Evolutionary conservation across 306 rosid genomes (phyloP).

Genomic region (Malus domestica): DNA sequence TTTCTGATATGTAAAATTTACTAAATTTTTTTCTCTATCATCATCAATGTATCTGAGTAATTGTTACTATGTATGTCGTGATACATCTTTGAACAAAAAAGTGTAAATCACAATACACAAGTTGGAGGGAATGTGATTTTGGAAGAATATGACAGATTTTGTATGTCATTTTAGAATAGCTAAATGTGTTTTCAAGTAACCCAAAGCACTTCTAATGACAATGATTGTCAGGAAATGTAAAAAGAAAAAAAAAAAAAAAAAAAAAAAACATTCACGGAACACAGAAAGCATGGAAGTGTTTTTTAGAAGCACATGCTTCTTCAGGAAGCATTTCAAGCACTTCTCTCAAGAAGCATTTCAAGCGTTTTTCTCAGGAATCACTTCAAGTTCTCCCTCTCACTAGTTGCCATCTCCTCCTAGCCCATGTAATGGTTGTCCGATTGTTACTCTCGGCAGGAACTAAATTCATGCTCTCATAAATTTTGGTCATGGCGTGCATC

Average conservation of each 20-base stretch:
- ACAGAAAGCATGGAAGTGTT: neutral
- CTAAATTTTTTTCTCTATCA: neutral
- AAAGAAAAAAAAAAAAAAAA: no score
- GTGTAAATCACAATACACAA: neutral
- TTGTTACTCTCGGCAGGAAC: neutral
- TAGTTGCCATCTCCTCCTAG: neutral
- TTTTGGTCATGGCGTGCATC: neutral
- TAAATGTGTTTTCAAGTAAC: neutral
- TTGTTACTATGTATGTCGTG: neutral
- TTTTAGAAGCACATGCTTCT: neutral
- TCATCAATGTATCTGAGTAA: neutral
- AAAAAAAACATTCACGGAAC: neutral
- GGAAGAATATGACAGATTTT: neutral
- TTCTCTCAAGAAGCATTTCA: no score
- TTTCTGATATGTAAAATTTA: constrained; percentile 6
- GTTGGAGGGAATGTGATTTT: neutral
- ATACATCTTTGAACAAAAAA: neutral
- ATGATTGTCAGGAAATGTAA: neutral
- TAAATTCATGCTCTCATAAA: neutral
- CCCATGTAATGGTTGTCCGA: neutral
- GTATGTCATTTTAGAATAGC: no score
- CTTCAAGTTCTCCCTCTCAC: neutral
- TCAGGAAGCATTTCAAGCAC: neutral
- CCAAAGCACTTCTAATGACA: neutral
- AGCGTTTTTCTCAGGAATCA: neutral